phyloP scores from a whole-genome alignment of 768 basidiomycete species.

The Tricholoma matsutake region DNA sequence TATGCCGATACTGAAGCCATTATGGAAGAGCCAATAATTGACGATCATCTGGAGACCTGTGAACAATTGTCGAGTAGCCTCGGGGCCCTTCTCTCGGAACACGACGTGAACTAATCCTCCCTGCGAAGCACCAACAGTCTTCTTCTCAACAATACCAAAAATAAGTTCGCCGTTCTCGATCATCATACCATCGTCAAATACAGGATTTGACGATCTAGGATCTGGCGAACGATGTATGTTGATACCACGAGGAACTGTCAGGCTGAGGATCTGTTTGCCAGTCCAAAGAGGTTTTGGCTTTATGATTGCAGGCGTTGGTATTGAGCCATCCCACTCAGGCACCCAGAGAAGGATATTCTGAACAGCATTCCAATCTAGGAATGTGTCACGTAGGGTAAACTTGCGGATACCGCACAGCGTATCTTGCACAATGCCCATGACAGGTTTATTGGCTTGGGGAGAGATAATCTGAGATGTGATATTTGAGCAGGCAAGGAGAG shows the following conservation, averaged over 20 bases:
- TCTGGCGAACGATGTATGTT: conserved; percentile 85
- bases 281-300: conserved; percentile 98
- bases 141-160: conserved; percentile 95
- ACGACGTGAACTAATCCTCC: conserved; percentile 96
- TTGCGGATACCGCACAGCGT: conserved; percentile 97
- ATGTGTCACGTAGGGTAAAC: conserved; percentile 92
- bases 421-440: conserved; percentile 99
- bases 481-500: background rate
- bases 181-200: conserved; percentile 91
- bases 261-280: conserved; percentile 92
- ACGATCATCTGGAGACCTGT: conserved; percentile 93
- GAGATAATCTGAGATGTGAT: conserved; percentile 78
- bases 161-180: conserved; percentile 97
- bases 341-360: conserved; percentile 99
- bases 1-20: conserved; percentile 98
- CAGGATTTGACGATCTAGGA: conserved; percentile 74
- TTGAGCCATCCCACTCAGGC: conserved; percentile 92
- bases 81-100: conserved; percentile 96
- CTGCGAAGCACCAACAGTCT: conserved; percentile 95
- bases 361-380: conserved; percentile 93
- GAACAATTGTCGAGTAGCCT: conserved; percentile 86
- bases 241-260: conserved; percentile 93
- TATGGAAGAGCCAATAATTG: conserved; percentile 99
- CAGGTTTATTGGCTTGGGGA: conserved; percentile 98
- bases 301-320: conserved; percentile 91